Conservation (phyloP, 2,329 filamentous ascomycete species). For the Neopestalotiopsis sp. region DNA sequence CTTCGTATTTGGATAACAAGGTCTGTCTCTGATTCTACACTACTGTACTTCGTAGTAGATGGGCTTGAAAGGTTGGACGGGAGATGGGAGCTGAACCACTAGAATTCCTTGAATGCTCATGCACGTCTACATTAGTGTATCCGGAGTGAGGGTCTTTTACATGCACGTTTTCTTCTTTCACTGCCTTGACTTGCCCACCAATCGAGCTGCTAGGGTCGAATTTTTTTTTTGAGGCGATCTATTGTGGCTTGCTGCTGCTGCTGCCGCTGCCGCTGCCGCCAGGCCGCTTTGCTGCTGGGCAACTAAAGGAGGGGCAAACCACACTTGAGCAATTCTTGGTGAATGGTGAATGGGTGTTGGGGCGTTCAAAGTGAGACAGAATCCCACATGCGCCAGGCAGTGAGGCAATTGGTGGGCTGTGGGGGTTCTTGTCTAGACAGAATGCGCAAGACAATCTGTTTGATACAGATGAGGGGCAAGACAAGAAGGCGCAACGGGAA, state of each 20-base stretch:
- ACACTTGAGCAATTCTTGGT: background rate
- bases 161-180: background rate
- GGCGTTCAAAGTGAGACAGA: slow-evolving; percentile 8
- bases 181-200: background rate
- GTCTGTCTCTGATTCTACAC: background rate
- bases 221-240: background rate
- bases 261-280: no score
- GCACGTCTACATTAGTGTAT: background rate
- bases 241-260: background rate
- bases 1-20: background rate
- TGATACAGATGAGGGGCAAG: slow-evolving; percentile 5
- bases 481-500: background rate
- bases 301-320: background rate
- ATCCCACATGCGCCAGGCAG: background rate
- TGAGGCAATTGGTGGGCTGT: slow-evolving; percentile 1
- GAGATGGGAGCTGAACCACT: background rate
- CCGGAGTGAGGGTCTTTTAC: background rate
- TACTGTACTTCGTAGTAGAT: background rate
- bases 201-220: background rate
- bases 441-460: slow-evolving; percentile 8
- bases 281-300: background rate
- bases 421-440: background rate
- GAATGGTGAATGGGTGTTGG: background rate
- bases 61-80: background rate
- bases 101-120: background rate